Evolutionary conservation across 306 rosid genomes (phyloP).

Genomic region (Crotalaria pallida): DNA sequence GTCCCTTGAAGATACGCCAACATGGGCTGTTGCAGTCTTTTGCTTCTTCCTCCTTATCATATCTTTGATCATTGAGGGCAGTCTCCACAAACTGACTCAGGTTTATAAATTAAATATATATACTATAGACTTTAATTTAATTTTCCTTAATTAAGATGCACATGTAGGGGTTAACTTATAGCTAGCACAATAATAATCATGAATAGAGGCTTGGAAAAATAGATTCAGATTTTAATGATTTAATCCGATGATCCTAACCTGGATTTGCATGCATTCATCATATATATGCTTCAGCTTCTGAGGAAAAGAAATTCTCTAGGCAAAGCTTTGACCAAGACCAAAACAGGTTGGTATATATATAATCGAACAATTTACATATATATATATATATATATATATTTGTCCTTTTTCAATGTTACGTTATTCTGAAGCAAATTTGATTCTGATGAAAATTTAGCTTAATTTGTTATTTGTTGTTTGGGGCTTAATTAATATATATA

Average conservation of each 20-base stretch:
- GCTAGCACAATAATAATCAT: neutral
- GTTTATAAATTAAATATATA: conserved; percentile 24
- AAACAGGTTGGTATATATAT: conserved; percentile 39
- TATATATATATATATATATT: too few relatives aligned
- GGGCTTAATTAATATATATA: neutral
- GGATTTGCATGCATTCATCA: neutral
- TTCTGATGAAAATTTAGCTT: conserved; percentile 9
- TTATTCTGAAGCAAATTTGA: neutral
- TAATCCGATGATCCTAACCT: neutral
- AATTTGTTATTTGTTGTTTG: neutral
- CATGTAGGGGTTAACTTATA: neutral
- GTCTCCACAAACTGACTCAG: conserved; percentile 42
- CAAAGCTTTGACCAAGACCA: conserved; percentile 46
- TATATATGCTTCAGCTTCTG: conserved; percentile 31
- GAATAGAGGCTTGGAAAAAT: too few relatives aligned
- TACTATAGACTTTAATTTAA: neutral
- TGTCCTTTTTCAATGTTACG: neutral
- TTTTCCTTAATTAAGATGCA: too few relatives aligned
- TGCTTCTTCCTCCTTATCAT: conserved; percentile 35
- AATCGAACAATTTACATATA: neutral
- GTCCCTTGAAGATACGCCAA: conserved; percentile 54
- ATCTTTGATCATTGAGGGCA: conserved; percentile 43
- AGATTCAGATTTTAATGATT: neutral
- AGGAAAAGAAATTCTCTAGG: conserved; percentile 38
- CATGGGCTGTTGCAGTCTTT: conserved; percentile 57